A percentile compares a stretch with the other conserved stretches of the same genome.
phyloP scores from a whole-genome alignment of 495 filamentous ascomycete species.

The Amniculicola lignicola region DNA sequence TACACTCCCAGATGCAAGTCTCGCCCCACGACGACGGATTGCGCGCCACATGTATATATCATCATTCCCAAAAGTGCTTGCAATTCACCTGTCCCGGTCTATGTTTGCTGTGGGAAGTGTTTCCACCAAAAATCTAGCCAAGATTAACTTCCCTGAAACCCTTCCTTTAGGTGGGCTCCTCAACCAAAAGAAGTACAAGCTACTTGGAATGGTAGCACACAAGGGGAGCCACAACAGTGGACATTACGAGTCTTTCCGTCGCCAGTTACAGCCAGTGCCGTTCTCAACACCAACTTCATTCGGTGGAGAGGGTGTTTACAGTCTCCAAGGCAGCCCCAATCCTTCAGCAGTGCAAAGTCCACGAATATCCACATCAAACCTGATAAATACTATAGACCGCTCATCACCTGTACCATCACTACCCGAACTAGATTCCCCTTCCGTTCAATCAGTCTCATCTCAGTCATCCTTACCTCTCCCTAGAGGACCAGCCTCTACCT shows the following conservation, averaged over 20 bases:
- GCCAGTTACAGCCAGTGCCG: slow-evolving; percentile 67
- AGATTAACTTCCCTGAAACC: slow-evolving; percentile 84
- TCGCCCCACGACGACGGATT: slow-evolving; percentile 78
- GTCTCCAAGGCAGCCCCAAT: slow-evolving; percentile 51
- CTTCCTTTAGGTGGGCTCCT: slow-evolving; percentile 77
- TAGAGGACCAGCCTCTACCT: slow-evolving; percentile 37
- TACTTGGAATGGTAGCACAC: slow-evolving; percentile 86
- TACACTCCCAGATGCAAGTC: slow-evolving; percentile 65
- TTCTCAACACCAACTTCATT: slow-evolving; percentile 80
- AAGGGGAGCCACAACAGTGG: slow-evolving; percentile 95
- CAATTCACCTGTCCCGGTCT: slow-evolving; percentile 84
- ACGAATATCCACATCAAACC: slow-evolving; percentile 28
- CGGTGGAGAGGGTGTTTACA: slow-evolving; percentile 66
- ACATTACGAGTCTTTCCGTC: slow-evolving; percentile 94
- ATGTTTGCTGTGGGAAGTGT: slow-evolving; percentile 45
- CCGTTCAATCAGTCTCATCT: slow-evolving; percentile 46
- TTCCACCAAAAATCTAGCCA: slow-evolving; percentile 90
- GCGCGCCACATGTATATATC: slow-evolving; percentile 82
- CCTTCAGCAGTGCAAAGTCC: slow-evolving; percentile 44
- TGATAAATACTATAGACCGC: slow-evolving; percentile 7
- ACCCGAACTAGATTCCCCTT: slow-evolving; percentile 41
- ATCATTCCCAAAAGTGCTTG: slow-evolving; percentile 79
- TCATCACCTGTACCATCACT: slow-evolving; percentile 11
- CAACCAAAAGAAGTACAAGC: slow-evolving; percentile 72
- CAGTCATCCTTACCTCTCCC: slow-evolving; percentile 36